Base-by-base conservation (phyloP, 331 rosid species). In the Phaseolus coccineus region DNA sequence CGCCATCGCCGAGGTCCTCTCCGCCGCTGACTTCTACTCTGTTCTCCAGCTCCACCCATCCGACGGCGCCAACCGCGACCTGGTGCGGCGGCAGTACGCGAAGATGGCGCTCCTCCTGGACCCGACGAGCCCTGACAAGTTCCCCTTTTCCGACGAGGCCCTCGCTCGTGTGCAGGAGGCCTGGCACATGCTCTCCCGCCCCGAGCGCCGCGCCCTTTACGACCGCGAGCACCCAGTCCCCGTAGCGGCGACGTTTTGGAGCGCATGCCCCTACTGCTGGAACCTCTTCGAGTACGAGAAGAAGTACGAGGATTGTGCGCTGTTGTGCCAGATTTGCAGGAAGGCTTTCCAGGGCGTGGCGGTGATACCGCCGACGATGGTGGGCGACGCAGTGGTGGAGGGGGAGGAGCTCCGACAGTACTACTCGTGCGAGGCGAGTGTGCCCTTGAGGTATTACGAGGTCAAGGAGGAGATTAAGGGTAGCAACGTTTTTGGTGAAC, bases 321-420 rank as follows among this genome's bases (percentile, higher is more conserved):
- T 94, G 74, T 74, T 78, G 77, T 94, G 98, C 59, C 87, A 84
- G 88, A 48, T 64, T 71, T 93, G 98, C 77, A 4, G 22, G 61
- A 87, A 37, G 27, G 70, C 85, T 4, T 92, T 90, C 81, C 94
- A 88, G 24, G 97, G 93, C 47, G 89, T 81, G 30, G 69, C 86
- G 28, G 86, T 94, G 8, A 68, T 13, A 30, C 69, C 87, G 33
- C 96, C 96, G 73, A 44, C 46, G 46, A 80, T 84, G 73, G 80
- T 78, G 37, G 83, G 83, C 4, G 74, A 62, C 8, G 42, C 80
- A 2, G 28, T 70, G 27, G 80, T 84, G 33, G 86, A 70, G 19
- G 92, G 88, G 51, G 73, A 81, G 28, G 87, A 85, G 66, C 77
- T 39, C 77, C 69, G 77, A 35, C 80, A 84, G 84, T 91, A 91